These are phyloP conservation scores for Amphicarpaea edgeworthii DNA, from an alignment of 306 rosid species.

Conservation along the genomic window DNA sequence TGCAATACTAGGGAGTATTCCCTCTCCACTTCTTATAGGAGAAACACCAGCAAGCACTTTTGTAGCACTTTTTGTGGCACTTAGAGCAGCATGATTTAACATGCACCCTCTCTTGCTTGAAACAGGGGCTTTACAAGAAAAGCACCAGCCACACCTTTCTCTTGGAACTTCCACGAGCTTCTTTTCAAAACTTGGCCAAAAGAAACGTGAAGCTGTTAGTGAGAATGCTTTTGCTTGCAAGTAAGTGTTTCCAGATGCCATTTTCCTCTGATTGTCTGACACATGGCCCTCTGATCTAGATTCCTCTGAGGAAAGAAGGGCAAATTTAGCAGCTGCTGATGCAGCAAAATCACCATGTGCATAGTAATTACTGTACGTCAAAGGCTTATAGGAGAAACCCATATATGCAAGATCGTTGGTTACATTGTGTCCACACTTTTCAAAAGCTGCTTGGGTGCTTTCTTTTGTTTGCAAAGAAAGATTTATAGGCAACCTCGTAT, in stretches of 20 bases:
- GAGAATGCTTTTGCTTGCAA: slow-evolving; percentile 95
- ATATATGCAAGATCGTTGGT: slow-evolving; percentile 51
- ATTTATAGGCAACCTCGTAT: slow-evolving; percentile 45
- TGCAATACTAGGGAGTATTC: slow-evolving; percentile 78
- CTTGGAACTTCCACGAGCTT: slow-evolving; percentile 97
- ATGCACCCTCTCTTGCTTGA: slow-evolving; percentile 97
- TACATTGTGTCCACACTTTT: slow-evolving; percentile 52
- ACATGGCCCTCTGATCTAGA: slow-evolving; percentile 66
- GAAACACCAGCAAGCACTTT: slow-evolving; percentile 72
- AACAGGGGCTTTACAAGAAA: slow-evolving; percentile 82
- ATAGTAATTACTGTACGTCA: slow-evolving; percentile 78
- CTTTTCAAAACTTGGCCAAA: slow-evolving; percentile 95
- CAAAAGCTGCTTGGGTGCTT: slow-evolving; percentile 49
- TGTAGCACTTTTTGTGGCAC: slow-evolving; percentile 89
- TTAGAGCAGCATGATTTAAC: slow-evolving; percentile 89
- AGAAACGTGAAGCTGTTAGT: slow-evolving; percentile 80
- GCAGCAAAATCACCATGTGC: slow-evolving; percentile 95
- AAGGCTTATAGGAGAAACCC: slow-evolving; percentile 78
- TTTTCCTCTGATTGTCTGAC: slow-evolving; percentile 69
- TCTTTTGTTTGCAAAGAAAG: slow-evolving; percentile 60
- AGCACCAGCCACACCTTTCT: slow-evolving; percentile 99
- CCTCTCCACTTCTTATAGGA: slow-evolving; percentile 77
- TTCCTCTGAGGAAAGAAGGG: slow-evolving; percentile 78
- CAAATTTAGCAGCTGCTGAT: slow-evolving; percentile 88
- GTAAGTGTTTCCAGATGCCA: slow-evolving; percentile 55